Percentiles rank a stretch among this genome's conserved stretches.
Conservation (phyloP, 108 stramenopile species). For the Cyclotella kingstonii region DNA sequence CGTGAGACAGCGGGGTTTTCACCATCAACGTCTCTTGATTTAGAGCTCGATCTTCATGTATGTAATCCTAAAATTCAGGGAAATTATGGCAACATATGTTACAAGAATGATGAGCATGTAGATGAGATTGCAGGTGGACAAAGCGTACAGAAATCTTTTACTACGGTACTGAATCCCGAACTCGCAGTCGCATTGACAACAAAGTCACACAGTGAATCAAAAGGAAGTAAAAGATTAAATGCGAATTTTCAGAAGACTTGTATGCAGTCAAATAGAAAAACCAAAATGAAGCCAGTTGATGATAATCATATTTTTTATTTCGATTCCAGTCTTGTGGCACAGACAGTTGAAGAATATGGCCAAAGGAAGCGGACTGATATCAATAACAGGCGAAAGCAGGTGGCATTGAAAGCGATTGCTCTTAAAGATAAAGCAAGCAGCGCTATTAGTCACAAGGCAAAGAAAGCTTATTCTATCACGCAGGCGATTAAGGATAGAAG, state of each 20-base stretch:
- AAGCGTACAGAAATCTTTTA: too few relatives aligned
- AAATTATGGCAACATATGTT: constrained; percentile 7
- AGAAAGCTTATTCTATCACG: constrained; percentile 4
- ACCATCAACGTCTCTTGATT: constrained; percentile 10
- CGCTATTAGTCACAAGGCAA: constrained; percentile 10
- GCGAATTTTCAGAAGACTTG: too few relatives aligned
- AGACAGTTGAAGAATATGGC: constrained; percentile 16
- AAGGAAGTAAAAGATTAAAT: too few relatives aligned
- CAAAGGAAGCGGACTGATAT: constrained; percentile 15
- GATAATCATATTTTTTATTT: constrained; percentile 8
- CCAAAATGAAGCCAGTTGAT: not conserved
- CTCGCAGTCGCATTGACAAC: too few relatives aligned
- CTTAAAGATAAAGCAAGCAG: constrained; percentile 16
- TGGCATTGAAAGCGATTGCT: constrained; percentile 6
- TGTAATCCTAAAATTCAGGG: not conserved
- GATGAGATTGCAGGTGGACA: constrained; percentile 6
- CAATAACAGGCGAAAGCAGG: constrained; percentile 10
- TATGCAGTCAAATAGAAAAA: too few relatives aligned
- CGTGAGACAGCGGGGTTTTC: constrained; percentile 16
- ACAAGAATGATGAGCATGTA: too few relatives aligned
- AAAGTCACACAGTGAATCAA: too few relatives aligned
- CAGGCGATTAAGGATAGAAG: not conserved
- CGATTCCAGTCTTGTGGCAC: constrained; percentile 3
- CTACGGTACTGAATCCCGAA: too few relatives aligned
- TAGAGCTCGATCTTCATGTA: constrained; percentile 7